Conservation (phyloP, 257 asterid genomes). For the Lithospermum erythrorhizon region DNA sequence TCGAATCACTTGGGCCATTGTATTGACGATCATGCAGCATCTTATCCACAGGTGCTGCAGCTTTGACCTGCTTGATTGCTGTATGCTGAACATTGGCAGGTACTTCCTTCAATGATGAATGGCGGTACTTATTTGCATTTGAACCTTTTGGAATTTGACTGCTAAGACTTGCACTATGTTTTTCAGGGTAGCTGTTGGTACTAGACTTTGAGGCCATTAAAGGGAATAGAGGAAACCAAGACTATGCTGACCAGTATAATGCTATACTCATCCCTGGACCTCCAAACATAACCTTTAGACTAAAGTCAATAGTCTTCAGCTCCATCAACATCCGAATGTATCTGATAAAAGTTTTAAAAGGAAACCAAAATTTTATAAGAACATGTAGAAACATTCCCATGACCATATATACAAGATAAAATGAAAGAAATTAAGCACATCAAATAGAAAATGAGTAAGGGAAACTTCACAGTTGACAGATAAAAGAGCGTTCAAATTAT, state of each 20-base stretch:
- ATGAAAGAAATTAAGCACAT: background rate
- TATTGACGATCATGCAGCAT: conserved; percentile 13
- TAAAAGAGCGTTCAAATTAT: conserved; percentile 1
- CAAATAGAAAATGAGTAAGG: conserved; percentile 2
- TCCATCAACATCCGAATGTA: conserved; percentile 28
- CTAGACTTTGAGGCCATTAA: conserved; percentile 62
- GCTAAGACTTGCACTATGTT: conserved; percentile 26
- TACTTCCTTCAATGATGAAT: conserved; percentile 18
- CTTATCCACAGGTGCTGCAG: conserved; percentile 3
- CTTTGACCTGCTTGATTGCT: conserved; percentile 12
- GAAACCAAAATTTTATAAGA: background rate
- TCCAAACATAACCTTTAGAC: conserved; percentile 10
- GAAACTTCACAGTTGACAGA: conserved; percentile 3
- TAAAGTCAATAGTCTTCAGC: conserved; percentile 24
- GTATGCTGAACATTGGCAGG: conserved; percentile 13
- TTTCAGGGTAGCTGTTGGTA: conserved; percentile 31
- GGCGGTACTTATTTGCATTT: conserved; percentile 26
- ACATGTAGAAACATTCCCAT: conserved; percentile 4
- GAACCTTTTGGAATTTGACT: conserved; percentile 29
- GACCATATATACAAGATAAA: background rate
- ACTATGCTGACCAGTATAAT: conserved; percentile 4
- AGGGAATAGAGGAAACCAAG: conserved; percentile 6
- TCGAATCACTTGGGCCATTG: conserved; percentile 4
- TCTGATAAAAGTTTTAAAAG: conserved; percentile 9
- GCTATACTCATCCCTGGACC: conserved; percentile 16